These are phyloP conservation scores for Suhomyces sp. DNA, from an alignment of 805 yeast genomes.

Conservation along the genomic window DNA sequence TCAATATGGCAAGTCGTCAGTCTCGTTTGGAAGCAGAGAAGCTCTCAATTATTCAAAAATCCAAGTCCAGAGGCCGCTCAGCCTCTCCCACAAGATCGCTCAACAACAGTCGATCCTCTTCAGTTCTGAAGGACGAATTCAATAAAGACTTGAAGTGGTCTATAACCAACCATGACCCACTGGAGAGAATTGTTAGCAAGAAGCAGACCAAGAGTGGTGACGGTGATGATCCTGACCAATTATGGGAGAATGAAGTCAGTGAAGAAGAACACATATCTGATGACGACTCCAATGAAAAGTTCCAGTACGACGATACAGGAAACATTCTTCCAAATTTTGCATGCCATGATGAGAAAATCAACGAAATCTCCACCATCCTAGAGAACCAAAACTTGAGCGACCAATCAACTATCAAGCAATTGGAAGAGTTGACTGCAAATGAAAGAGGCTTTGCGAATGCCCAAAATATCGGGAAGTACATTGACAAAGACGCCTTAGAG, in stretches of 20 bases:
- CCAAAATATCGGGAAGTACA: constrained; percentile 35
- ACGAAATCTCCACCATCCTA: constrained; percentile 33
- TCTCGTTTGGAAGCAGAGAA: constrained; percentile 41
- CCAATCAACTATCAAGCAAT: constrained; percentile 45
- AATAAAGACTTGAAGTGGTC: constrained; percentile 56
- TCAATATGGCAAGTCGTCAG: constrained; percentile 29
- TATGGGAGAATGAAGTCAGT: constrained; percentile 38
- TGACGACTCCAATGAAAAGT: constrained; percentile 53
- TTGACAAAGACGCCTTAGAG: constrained; percentile 32
- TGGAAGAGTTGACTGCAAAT: constrained; percentile 55
- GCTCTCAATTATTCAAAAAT: constrained; percentile 37
- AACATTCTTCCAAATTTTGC: constrained; percentile 57
- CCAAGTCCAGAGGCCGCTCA: constrained; percentile 39
- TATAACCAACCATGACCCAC: constrained; percentile 71
- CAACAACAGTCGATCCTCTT: constrained; percentile 31
- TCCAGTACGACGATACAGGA: constrained; percentile 61
- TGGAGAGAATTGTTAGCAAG: constrained; percentile 42
- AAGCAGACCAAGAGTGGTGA: constrained; percentile 7
- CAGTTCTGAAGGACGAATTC: constrained; percentile 34
- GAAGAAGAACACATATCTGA: constrained; percentile 63
- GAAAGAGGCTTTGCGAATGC: constrained; percentile 62
- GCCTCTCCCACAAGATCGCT: constrained; percentile 30
- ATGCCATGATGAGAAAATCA: constrained; percentile 39
- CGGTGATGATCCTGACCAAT: constrained; percentile 10
- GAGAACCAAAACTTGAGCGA: constrained; percentile 43